Base-by-base conservation (phyloP, 225 moss, liverwort and hornwort species). In the Takakia lepidozioides region DNA sequence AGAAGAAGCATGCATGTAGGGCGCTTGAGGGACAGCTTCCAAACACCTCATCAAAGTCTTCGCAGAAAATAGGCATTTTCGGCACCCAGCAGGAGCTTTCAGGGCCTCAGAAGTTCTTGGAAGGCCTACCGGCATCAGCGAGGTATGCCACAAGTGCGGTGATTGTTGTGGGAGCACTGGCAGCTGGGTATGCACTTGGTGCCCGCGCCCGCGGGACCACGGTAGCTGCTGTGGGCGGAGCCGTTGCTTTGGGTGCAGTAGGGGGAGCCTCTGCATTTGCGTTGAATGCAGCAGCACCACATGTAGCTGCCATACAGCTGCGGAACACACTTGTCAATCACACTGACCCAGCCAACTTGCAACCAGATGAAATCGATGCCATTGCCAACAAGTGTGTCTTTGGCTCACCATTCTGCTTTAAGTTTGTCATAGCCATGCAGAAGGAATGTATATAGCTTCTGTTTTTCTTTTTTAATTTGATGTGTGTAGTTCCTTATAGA, bases 131-230 rank as follows among this genome's bases (percentile, higher is more conserved):
- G 29, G 87, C 90, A 19, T 72, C 90, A 2, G 74, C 71, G 10
- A 57, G 95, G 46, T 98, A 98, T 26, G 73, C 49, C 0, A 75
- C 87, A 6, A 80, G 82, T 49, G 80, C 75, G 18, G 84, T 60
- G 9, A 78, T 98, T 55, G 84, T 98, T 29, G 95, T 86, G 0
- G 90, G 90, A 8, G 95, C 95, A 3, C 48, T 98, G 59, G 84
- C 82, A 8, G 90, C 79, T 14, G 95, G 95, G 3, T 98, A 98
- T 58, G 61, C 76, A 21, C 25, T 85, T 0, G 95, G 84, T 0
- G 75, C 77, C 4, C 54, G 73, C 6, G 69, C 69, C 46, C 64
- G 72, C 19, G 75, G 76, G 16, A 87, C 67, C 5, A 35, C 66
- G 45, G 54, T 57, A 5, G 95, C 80, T 9, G 63, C 74, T 1